Evolutionary conservation across 371 early-diverging fungal species (phyloP).

Genomic region (Sporodiniella umbellata): DNA sequence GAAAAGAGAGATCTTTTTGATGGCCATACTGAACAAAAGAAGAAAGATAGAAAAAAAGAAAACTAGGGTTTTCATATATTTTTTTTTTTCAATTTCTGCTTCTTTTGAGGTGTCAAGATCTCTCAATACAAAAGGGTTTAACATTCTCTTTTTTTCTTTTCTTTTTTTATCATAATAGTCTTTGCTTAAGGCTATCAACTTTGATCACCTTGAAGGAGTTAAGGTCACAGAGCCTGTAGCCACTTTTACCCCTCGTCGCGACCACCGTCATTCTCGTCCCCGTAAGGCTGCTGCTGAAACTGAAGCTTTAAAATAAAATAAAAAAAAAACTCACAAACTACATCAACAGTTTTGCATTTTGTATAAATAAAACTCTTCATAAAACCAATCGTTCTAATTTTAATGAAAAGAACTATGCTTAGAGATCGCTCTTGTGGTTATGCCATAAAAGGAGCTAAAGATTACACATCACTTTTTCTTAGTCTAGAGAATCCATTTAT

Average conservation of each 20-base stretch:
- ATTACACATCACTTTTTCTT: too few relatives aligned
- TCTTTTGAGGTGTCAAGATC: slow-evolving; percentile 30
- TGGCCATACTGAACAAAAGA: slow-evolving; percentile 25
- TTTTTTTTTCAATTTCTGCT: too few relatives aligned
- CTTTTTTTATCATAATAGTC: too few relatives aligned
- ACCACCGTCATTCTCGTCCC: slow-evolving; percentile 27
- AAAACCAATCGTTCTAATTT: too few relatives aligned
- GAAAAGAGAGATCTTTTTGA: slow-evolving; percentile 25
- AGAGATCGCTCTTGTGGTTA: too few relatives aligned
- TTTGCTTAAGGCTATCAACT: slow-evolving; percentile 94
- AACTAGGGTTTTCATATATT: too few relatives aligned
- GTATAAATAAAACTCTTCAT: too few relatives aligned
- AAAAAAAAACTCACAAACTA: neutral
- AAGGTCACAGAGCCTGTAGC: slow-evolving; percentile 55
- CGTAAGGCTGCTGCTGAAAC: slow-evolving; percentile 28
- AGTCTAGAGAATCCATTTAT: too few relatives aligned
- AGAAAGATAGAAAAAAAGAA: too few relatives aligned
- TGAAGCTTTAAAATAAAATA: slow-evolving; percentile 11
- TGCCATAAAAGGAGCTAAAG: too few relatives aligned
- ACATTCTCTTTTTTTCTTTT: slow-evolving; percentile 13
- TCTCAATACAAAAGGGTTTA: slow-evolving; percentile 14
- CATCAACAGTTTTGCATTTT: too few relatives aligned
- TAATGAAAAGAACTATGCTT: too few relatives aligned
- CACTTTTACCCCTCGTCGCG: slow-evolving; percentile 28
- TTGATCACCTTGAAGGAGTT: slow-evolving; percentile 80